Evolutionary conservation across 1,139 yeast species (phyloP).

Genomic region (Saccharomyces hybrid): DNA sequence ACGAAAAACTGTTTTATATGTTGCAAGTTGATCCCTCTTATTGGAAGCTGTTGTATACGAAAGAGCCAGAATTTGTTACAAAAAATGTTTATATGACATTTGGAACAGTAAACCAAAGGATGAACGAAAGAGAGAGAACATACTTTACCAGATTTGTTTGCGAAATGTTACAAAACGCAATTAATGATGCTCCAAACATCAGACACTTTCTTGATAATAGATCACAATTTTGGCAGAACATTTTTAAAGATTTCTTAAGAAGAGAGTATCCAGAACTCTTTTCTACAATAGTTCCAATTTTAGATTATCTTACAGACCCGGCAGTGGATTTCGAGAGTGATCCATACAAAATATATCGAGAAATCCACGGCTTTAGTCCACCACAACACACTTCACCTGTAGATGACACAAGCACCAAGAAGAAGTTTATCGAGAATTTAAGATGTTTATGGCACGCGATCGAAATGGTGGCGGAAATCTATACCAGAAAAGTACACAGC

Average conservation of each 20-base stretch:
- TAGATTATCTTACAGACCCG: constrained; percentile 39
- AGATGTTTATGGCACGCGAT: constrained; percentile 67
- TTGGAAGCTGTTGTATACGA: constrained; percentile 47
- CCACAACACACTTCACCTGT: constrained; percentile 61
- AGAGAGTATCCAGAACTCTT: constrained; percentile 37
- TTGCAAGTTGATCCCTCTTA: constrained; percentile 81
- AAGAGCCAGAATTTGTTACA: constrained; percentile 23
- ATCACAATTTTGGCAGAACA: constrained; percentile 37
- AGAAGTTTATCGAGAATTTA: constrained; percentile 62
- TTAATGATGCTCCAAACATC: constrained; percentile 16
- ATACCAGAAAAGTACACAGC: constrained; percentile 37
- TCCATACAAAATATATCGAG: constrained; percentile 56
- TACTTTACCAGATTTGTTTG: constrained; percentile 57
- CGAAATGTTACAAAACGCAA: constrained; percentile 39
- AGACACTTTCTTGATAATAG: constrained; percentile 17
- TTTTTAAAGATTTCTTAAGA: constrained; percentile 33
- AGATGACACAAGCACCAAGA: constrained; percentile 63
- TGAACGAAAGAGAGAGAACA: constrained; percentile 58
- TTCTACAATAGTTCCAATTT: constrained; percentile 44
- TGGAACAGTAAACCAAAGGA: constrained; percentile 25
- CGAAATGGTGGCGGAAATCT: constrained; percentile 46
- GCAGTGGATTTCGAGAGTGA: constrained; percentile 71
- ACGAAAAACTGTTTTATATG: constrained; percentile 72
- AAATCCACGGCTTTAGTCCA: constrained; percentile 38
- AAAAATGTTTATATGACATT: constrained; percentile 26